A percentile compares a stretch with the other conserved stretches of the same genome.
Evolutionary conservation across 192 early-diverging fungal species (phyloP).

Genomic region (Umbelopsis isabellina): DNA sequence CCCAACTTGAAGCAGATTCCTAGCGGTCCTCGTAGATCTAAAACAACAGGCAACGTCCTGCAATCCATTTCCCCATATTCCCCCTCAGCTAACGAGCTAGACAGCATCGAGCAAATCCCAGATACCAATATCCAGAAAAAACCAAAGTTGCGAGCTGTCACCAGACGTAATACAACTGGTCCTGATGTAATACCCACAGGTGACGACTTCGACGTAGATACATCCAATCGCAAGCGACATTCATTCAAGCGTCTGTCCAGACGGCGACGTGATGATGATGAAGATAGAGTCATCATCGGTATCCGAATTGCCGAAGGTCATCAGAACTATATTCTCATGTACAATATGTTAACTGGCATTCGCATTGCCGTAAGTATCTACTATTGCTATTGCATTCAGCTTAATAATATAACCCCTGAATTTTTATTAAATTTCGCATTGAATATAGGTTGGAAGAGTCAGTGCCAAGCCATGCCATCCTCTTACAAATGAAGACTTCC

Average conservation of each 20-base stretch:
- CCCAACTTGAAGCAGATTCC: slow-evolving; percentile 13
- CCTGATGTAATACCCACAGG: not conserved
- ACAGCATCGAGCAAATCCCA: not conserved
- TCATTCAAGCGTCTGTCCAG: slow-evolving; percentile 26
- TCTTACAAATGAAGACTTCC: slow-evolving; percentile 80
- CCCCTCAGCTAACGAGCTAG: not conserved
- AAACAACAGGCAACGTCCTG: slow-evolving; percentile 6
- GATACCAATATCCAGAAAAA: not conserved
- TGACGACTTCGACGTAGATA: slow-evolving; percentile 27
- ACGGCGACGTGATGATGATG: slow-evolving; percentile 28
- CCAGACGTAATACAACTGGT: slow-evolving; percentile 12
- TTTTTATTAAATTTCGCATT: not conserved
- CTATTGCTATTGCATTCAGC: not conserved
- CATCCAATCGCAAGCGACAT: slow-evolving; percentile 17
- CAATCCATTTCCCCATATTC: slow-evolving; percentile 1
- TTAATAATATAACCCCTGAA: not conserved
- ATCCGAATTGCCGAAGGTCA: slow-evolving; percentile 92
- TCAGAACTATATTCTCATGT: slow-evolving; percentile 97
- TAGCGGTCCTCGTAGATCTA: slow-evolving; percentile 7
- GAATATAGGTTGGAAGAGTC: slow-evolving; percentile 67
- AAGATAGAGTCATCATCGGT: slow-evolving; percentile 62
- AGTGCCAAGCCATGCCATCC: slow-evolving; percentile 81
- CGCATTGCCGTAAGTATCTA: slow-evolving; percentile 72
- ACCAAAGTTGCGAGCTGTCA: slow-evolving; percentile 12
- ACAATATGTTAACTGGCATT: slow-evolving; percentile 98